These are phyloP conservation scores for Hortaea werneckii DNA, from an alignment of 2,329 filamentous ascomycete species.

Conservation along the genomic window DNA sequence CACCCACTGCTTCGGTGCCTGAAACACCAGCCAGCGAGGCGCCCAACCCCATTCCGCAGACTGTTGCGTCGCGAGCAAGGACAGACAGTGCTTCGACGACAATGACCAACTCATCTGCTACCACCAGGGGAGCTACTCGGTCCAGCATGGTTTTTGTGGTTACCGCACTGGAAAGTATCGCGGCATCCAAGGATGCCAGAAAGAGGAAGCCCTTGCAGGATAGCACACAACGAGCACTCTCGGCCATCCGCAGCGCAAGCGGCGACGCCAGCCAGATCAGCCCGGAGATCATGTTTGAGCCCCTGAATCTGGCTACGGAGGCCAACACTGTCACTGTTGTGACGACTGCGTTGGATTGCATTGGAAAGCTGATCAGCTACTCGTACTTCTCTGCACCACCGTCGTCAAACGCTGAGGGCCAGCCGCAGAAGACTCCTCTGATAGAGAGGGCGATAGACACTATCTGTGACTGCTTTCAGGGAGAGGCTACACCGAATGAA, in stretches of 20 bases:
- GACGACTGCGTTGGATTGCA: conserved; percentile 88
- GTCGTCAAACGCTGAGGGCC: conserved; percentile 7
- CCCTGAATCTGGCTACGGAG: conserved; percentile 80
- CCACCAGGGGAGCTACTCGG: conserved; percentile 50
- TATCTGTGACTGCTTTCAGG: conserved; percentile 98
- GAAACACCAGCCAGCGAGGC: conserved; percentile 7
- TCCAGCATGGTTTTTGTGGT: conserved; percentile 95
- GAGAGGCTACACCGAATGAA: conserved; percentile 82
- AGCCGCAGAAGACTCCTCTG: conserved; percentile 49
- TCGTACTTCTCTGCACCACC: conserved; percentile 75
- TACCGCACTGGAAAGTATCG: conserved; percentile 84
- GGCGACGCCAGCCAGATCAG: conserved; percentile 72
- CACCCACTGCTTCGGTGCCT: conserved; percentile 3
- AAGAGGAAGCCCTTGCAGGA: conserved; percentile 78
- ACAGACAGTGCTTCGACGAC: conserved; percentile 54
- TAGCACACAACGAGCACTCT: conserved; percentile 68
- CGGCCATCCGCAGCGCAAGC: conserved; percentile 64
- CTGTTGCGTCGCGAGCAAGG: conserved; percentile 30
- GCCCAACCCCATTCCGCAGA: neutral
- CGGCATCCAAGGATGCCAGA: conserved; percentile 79
- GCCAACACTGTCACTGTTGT: conserved; percentile 75
- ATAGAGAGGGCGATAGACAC: conserved; percentile 98
- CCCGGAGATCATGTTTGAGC: conserved; percentile 84
- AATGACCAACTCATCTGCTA: conserved; percentile 35
- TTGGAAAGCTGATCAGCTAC: conserved; percentile 97